These are phyloP conservation scores for Stagonosporopsis tanaceti DNA, from an alignment of 2,329 filamentous ascomycete genomes.

Conservation along the genomic window DNA sequence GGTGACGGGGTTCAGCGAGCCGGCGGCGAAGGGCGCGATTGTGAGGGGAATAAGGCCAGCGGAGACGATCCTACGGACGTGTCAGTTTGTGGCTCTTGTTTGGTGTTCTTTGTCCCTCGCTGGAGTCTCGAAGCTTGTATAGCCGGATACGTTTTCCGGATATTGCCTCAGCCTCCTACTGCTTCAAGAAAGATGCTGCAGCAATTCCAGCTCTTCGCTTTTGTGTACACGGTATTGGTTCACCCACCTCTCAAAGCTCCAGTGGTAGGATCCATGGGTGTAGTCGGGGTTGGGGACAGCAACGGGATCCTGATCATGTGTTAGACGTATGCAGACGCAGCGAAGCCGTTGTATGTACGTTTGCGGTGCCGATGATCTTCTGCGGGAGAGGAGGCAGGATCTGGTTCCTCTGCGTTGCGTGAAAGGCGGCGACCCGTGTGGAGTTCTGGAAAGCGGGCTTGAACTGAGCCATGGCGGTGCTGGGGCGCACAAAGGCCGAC, in stretches of 20 bases:
- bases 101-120: background rate
- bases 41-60: conserved; percentile 85
- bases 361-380: conserved; percentile 78
- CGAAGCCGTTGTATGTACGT: background rate
- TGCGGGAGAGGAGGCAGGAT: conserved; percentile 87
- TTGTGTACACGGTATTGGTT: background rate
- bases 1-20: conserved; percentile 85
- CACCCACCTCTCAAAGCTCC: conserved; percentile 83
- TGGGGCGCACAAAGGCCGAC: conserved; percentile 52
- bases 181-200: background rate
- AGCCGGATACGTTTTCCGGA: conserved; percentile 9
- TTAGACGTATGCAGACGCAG: background rate
- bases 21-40: conserved; percentile 89
- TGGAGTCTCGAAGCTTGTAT: background rate
- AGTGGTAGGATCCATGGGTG: conserved; percentile 95
- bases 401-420: conserved; percentile 77
- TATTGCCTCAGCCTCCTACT: background rate
- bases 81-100: background rate
- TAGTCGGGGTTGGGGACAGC: conserved; percentile 75
- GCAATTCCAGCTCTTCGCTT: background rate
- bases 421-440: conserved; percentile 77
- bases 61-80: conserved; percentile 69
- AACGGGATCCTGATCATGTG: conserved; percentile 67
- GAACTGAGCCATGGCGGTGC: conserved; percentile 46
- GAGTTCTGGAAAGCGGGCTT: conserved; percentile 52